These are phyloP conservation scores for Umbelopsis sp. DNA, from an alignment of 371 early-diverging fungal genomes.

Conservation along the genomic window DNA sequence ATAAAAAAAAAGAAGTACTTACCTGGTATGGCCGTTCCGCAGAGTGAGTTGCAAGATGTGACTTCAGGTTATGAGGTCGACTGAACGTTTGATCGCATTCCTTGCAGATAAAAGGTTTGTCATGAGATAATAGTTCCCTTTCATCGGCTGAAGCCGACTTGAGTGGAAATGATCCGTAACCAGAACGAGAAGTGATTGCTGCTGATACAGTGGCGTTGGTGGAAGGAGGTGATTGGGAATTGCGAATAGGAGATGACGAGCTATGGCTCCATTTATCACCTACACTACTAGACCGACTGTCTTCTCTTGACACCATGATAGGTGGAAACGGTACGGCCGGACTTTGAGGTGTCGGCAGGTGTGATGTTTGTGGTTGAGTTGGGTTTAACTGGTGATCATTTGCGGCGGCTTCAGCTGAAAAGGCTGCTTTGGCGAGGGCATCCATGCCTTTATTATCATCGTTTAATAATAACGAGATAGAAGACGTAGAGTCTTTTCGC, in stretches of 20 bases:
- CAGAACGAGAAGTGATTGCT: conserved; percentile 7
- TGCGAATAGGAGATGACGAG: background rate
- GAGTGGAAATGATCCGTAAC: conserved; percentile 7
- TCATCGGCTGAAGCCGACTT: conserved; percentile 15
- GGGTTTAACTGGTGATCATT: conserved; percentile 1
- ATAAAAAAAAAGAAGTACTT: conserved; percentile 18
- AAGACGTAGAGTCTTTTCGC: conserved; percentile 13
- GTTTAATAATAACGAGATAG: conserved; percentile 9
- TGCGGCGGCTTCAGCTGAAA: background rate
- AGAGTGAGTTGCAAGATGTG: conserved; percentile 47
- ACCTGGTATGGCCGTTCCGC: conserved; percentile 42
- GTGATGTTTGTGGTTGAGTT: background rate
- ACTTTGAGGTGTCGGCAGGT: conserved; percentile 11
- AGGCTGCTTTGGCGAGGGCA: conserved; percentile 3
- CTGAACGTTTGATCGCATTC: conserved; percentile 45
- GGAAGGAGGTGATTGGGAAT: conserved; percentile 15
- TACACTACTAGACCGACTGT: background rate
- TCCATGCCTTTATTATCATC: conserved; percentile 12
- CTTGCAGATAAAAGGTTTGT: conserved; percentile 31
- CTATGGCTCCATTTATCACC: background rate
- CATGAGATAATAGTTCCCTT: background rate
- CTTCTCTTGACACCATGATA: conserved; percentile 13
- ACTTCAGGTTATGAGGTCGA: conserved; percentile 47
- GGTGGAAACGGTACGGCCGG: conserved; percentile 8
- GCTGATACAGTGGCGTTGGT: conserved; percentile 16